Conservation (phyloP, 441 rosid species). For the Brassica balearica region DNA sequence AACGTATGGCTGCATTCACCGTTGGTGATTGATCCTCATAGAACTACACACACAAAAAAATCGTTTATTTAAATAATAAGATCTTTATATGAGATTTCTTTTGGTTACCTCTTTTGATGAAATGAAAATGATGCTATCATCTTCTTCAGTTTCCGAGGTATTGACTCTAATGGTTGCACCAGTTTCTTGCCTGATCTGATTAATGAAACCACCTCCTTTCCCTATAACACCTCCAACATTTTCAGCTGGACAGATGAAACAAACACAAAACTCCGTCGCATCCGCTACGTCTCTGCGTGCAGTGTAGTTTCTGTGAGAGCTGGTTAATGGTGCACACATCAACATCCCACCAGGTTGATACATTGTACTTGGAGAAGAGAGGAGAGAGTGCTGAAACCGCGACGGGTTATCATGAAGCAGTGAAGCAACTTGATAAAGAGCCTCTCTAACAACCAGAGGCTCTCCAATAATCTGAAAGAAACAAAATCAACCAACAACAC, state of each 20-base stretch:
- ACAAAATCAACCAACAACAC: neutral
- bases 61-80: neutral
- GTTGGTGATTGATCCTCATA: slow-evolving; percentile 71
- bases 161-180: slow-evolving; percentile 72
- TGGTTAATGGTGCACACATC: slow-evolving; percentile 47
- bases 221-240: slow-evolving; percentile 76
- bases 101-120: slow-evolving; percentile 59
- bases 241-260: slow-evolving; percentile 64
- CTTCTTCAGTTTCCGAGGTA: slow-evolving; percentile 59
- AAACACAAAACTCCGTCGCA: slow-evolving; percentile 66
- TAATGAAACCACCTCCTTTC: slow-evolving; percentile 64
- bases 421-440: slow-evolving; percentile 67
- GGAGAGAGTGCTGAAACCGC: slow-evolving; percentile 65
- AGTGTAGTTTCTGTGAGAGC: slow-evolving; percentile 60
- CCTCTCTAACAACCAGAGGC: slow-evolving; percentile 64
- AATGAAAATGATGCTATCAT: slow-evolving; percentile 59
- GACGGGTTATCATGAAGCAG: slow-evolving; percentile 75
- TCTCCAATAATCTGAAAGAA: slow-evolving; percentile 61
- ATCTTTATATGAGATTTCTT: neutral
- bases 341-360: slow-evolving; percentile 54
- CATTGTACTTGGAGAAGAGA: slow-evolving; percentile 49
- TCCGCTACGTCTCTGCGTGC: slow-evolving; percentile 57
- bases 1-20: slow-evolving; percentile 67
- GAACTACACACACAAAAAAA: slow-evolving; percentile 42
- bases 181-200: slow-evolving; percentile 67